A percentile compares a stretch with the other conserved stretches of the same genome.
phyloP scores from a whole-genome alignment of 148 eudicot genomes.

The Fagopyrum homotropicum region DNA sequence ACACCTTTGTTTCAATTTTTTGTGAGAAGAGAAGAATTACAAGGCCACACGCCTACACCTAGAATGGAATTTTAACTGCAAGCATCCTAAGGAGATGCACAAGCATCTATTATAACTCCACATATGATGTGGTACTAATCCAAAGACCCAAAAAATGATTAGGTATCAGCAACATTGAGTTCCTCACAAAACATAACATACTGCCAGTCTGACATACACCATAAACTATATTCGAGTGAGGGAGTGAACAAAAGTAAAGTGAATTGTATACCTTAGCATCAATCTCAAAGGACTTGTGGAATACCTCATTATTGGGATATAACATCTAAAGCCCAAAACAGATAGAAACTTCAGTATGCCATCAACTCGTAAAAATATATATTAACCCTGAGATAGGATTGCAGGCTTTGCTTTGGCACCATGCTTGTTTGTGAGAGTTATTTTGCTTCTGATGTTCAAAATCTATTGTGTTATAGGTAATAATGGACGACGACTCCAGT shows the following conservation, averaged over 20 bases:
- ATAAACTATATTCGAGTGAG: neutral
- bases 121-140: neutral
- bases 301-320: conserved; percentile 47
- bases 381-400: neutral
- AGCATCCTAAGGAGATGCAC: neutral
- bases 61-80: neutral
- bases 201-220: neutral
- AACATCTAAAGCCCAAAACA: conserved; percentile 32
- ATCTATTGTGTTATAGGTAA: no score
- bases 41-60: no score
- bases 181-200: neutral
- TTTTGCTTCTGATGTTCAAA: no score
- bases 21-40: neutral
- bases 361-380: neutral
- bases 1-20: neutral
- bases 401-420: neutral
- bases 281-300: conserved; percentile 53
- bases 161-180: neutral
- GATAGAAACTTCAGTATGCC: neutral
- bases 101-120: neutral
- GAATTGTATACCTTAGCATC: conserved; percentile 37
- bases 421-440: no score
- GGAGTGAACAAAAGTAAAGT: neutral
- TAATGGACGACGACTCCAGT: no score
- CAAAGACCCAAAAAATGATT: neutral